phyloP scores from a whole-genome alignment of 1,139 yeast species.

The Hemisphaericaspora xylofermentans region DNA sequence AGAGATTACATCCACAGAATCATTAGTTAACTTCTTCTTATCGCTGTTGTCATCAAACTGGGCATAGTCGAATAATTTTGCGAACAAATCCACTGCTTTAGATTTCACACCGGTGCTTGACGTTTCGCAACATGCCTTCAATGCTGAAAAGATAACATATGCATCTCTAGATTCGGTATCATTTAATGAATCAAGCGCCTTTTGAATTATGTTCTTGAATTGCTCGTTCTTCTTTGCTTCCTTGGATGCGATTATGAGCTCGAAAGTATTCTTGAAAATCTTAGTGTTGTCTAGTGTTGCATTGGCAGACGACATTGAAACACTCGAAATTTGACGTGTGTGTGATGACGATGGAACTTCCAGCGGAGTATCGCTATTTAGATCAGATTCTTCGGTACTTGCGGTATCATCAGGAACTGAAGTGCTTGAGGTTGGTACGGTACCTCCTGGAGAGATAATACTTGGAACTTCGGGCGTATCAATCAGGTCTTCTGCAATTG shows the following conservation, averaged over 20 bases:
- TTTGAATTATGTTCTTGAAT: slow-evolving; percentile 32
- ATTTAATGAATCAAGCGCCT: slow-evolving; percentile 37
- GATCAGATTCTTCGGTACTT: slow-evolving; percentile 1
- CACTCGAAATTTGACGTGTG: slow-evolving; percentile 21
- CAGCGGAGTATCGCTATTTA: slow-evolving; percentile 1
- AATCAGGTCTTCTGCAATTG: background rate
- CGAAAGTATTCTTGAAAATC: slow-evolving; percentile 43
- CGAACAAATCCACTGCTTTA: slow-evolving; percentile 45
- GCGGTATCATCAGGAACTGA: slow-evolving; percentile 1
- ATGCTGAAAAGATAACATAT: slow-evolving; percentile 38
- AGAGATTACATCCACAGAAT: slow-evolving; percentile 81
- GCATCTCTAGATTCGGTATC: slow-evolving; percentile 31
- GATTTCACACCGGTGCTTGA: slow-evolving; percentile 32
- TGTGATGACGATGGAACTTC: slow-evolving; percentile 3
- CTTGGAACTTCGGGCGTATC: background rate
- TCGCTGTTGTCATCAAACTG: slow-evolving; percentile 39
- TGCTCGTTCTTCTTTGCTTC: slow-evolving; percentile 43
- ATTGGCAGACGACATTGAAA: slow-evolving; percentile 23
- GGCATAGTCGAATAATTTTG: slow-evolving; percentile 45
- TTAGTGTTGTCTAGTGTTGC: slow-evolving; percentile 38
- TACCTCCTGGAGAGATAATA: background rate
- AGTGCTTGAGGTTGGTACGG: slow-evolving; percentile 1
- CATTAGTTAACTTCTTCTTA: slow-evolving; percentile 66
- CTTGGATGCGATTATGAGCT: slow-evolving; percentile 32
- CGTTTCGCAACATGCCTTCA: slow-evolving; percentile 38